Percentiles rank a stretch among this genome's conserved stretches.
Evolutionary conservation across 2,329 filamentous ascomycete genomes (phyloP).

Genomic region (Penicillium vulpinum): DNA sequence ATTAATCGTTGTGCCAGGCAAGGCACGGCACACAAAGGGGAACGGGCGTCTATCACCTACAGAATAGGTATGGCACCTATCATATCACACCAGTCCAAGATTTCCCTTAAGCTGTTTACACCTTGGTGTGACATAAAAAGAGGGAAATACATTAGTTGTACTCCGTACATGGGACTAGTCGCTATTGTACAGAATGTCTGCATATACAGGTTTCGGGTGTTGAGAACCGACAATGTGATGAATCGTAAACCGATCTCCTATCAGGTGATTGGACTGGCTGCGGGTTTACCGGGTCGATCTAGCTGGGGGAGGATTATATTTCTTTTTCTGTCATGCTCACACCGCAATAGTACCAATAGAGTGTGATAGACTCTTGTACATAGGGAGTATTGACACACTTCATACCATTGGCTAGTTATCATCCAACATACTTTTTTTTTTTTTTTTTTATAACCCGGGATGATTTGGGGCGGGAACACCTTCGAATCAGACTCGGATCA

Average conservation of each 20-base stretch:
- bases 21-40: slow-evolving; percentile 3
- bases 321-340: slow-evolving; percentile 4
- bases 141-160: not conserved
- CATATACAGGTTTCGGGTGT: not conserved
- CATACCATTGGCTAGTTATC: not conserved
- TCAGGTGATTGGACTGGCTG: slow-evolving; percentile 9
- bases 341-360: slow-evolving; percentile 1
- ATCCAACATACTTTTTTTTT: not conserved
- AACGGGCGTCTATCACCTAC: slow-evolving; percentile 4
- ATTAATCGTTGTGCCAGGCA: slow-evolving; percentile 5
- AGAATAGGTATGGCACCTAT: not conserved
- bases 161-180: slow-evolving; percentile 11
- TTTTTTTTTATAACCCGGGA: too few relatives aligned
- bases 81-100: not conserved
- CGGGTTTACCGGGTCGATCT: slow-evolving; percentile 3
- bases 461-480: not conserved
- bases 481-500: slow-evolving; percentile 1
- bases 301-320: too few relatives aligned
- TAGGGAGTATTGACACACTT: not conserved
- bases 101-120: not conserved
- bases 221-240: slow-evolving; percentile 12
- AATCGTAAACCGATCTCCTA: slow-evolving; percentile 1
- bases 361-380: not conserved
- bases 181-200: not conserved
- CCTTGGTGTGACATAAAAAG: not conserved